Base-by-base conservation (phyloP, 139 green algal genomes). In the Monoraphidium neglectum region DNA sequence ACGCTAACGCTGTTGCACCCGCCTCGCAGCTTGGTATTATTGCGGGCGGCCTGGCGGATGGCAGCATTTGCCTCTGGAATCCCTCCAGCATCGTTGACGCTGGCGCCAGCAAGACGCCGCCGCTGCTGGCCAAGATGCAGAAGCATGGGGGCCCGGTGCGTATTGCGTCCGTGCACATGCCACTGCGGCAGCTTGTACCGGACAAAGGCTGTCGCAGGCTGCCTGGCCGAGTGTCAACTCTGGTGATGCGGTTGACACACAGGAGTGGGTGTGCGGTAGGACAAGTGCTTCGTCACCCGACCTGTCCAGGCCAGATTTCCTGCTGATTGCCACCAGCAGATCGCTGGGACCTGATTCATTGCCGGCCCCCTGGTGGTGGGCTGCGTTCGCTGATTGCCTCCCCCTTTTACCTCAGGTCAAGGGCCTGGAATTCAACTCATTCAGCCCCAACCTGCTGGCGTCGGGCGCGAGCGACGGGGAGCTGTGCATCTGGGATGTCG, bases 401-500 rank as follows among this genome's bases (percentile, higher is more conserved):
- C 12, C 15, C 35, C 32, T 1, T 3, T 80, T 21, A 15, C 5
- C 78, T 66, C 83, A 95, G 90, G 90, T 96, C 35, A 87, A 89
- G 30, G 95, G 94, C 2, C 78, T 99, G 61, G 90, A 98, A 68
- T 99, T 99, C 85, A 99, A 98, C 85, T 53, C 78, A 0, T 94
- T 93, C 77, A 94, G 79, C 77, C 89, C 94, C 37, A 97, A 98
- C 77, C 84, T 98, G 61, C 87, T 99, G 33, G 97, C 97, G 8
- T 95, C 90, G 23, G 96, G 95, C 8, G 94, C 84, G 30, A 86
- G 78, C 10, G 96, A 98, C 75, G 93, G 92, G 23, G 96, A 99
- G 74, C 77, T 99, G 33, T 93, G 88, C 83, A 97, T 99, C 47
- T 99, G 97, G 97, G 93, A 99, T 79, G 64, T 99, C 28, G 87